Evolutionary conservation across 1,284 basidiomycete genomes (phyloP).

Genomic region (Schizophyllum commune): DNA sequence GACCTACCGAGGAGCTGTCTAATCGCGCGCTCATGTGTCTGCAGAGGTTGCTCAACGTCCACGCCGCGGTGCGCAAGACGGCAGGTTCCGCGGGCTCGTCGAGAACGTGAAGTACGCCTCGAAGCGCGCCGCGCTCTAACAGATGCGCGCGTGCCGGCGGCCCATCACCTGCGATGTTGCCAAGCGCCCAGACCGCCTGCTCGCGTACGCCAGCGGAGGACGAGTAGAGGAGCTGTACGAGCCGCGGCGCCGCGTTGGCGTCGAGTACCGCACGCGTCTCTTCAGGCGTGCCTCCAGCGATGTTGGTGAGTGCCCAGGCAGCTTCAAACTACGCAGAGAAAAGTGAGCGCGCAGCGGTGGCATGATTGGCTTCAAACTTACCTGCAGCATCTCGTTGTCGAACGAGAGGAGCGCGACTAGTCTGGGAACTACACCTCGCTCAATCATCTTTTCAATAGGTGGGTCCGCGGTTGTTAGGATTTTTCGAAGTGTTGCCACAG

Average conservation of each 20-base stretch:
- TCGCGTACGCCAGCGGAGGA: conserved; percentile 88
- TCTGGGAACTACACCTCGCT: conserved; percentile 93
- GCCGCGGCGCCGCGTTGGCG: conserved; percentile 91
- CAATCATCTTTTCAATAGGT: conserved; percentile 97
- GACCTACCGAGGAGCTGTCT: conserved; percentile 81
- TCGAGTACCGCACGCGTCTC: conserved; percentile 98
- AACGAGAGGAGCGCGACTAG: conserved; percentile 92
- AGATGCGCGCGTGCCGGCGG: conserved; percentile 91
- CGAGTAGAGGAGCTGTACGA: conserved; percentile 88
- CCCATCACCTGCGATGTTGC: conserved; percentile 94
- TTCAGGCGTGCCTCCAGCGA: conserved; percentile 98
- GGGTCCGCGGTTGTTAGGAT: conserved; percentile 98
- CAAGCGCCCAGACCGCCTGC: conserved; percentile 94
- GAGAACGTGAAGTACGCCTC: conserved; percentile 64
- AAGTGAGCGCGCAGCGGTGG: conserved; percentile 5
- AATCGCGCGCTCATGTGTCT: conserved; percentile 94
- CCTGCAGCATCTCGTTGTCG: conserved; percentile 93
- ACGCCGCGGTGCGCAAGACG: conserved; percentile 95
- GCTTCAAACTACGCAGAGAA: conserved; percentile 80
- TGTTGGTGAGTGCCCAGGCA: conserved; percentile 99
- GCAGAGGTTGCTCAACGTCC: conserved; percentile 98
- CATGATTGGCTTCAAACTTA: conserved; percentile 26
- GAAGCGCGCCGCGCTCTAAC: conserved; percentile 67
- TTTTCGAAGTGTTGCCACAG: conserved; percentile 96
- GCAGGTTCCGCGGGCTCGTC: conserved; percentile 91